Evolutionary conservation across 768 basidiomycete species (phyloP), one percentile per base, ranked within the genome.

Genomic region (Podaxis sp.): DNA sequence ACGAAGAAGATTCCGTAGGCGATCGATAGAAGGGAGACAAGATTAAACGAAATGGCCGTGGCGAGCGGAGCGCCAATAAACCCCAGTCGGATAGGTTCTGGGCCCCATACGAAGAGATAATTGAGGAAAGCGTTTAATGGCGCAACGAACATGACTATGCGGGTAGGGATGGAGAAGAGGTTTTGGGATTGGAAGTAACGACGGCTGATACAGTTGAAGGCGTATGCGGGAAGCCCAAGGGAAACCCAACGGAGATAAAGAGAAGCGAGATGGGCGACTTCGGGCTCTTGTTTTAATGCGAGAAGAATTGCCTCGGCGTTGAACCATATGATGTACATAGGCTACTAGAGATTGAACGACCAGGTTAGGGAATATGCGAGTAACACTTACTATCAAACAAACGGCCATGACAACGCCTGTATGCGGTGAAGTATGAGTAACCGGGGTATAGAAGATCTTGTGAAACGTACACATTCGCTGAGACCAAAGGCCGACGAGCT

Each of bases 61-160:
- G 96, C 91, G 19, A 98, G 80, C 0, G 96, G 96, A 3, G 95
- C 96, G 13, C 96, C 96, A 57, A 92, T 86, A 75, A 93, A 99
- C 0, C 96, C 96, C 2, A 98, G 79, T 13, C 90, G 81, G 61
- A 97, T 77, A 3, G 85, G 78, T 39, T 83, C 77, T 0, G 94
- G 94, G 0, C 94, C 94, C 93, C 93, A 95, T 0, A 95, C 92
- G n/a, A 99, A 85, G 1, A 92, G 65, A 71, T 87, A 97, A 70
- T 95, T 96, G 11, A 96, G 79, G 7, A 91, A 63, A 2, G 85
- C 86, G 68, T 99, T 99, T 68, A 93, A 77, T 0, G 95, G 97
- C 0, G 96, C 93, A 15, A 95, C 85, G 24, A 92, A 76, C 61
- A 92, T 73, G 46, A 92, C 88, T 63, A 96, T 90, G 63, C 87